phyloP scores from a whole-genome alignment of 2,329 filamentous ascomycete species.

The Fusarium subglutinans region DNA sequence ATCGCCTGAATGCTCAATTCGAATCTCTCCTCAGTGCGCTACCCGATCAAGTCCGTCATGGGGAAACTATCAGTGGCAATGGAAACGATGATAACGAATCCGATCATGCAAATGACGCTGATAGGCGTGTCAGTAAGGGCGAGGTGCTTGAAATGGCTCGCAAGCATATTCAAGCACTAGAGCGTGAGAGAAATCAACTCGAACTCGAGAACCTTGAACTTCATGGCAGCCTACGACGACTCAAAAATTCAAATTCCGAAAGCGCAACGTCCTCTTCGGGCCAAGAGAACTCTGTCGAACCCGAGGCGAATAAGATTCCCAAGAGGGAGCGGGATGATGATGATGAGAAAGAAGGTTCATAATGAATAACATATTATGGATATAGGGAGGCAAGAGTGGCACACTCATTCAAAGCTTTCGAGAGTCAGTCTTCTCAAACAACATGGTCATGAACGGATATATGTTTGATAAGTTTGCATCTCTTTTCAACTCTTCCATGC shows the following conservation, averaged over 20 bases:
- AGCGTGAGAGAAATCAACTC: slow-evolving; percentile 36
- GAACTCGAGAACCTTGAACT: slow-evolving; percentile 40
- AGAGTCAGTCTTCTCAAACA: background rate
- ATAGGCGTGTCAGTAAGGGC: slow-evolving; percentile 41
- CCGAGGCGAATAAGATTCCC: slow-evolving; percentile 18
- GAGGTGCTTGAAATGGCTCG: slow-evolving; percentile 44
- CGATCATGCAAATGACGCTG: slow-evolving; percentile 35
- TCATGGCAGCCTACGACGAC: slow-evolving; percentile 34
- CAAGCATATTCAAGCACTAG: slow-evolving; percentile 39
- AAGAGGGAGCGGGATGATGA: slow-evolving; percentile 10
- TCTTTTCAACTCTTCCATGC: background rate
- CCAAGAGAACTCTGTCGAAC: slow-evolving; percentile 26
- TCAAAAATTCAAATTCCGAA: slow-evolving; percentile 29
- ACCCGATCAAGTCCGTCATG: slow-evolving; percentile 34
- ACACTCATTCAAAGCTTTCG: background rate
- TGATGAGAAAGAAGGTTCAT: background rate
- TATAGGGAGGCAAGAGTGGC: background rate
- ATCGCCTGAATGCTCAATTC: slow-evolving; percentile 42
- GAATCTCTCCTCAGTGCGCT: slow-evolving; percentile 39
- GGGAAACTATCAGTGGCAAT: slow-evolving; percentile 10
- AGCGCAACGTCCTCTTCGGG: slow-evolving; percentile 6
- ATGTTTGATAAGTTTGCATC: background rate
- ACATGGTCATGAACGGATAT: background rate
- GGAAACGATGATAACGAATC: slow-evolving; percentile 34
- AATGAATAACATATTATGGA: background rate